Evolutionary conservation across 1,139 yeast genomes (phyloP), one percentile per base, ranked within the genome.

Genomic region (Scheffersomyces quercinus): DNA sequence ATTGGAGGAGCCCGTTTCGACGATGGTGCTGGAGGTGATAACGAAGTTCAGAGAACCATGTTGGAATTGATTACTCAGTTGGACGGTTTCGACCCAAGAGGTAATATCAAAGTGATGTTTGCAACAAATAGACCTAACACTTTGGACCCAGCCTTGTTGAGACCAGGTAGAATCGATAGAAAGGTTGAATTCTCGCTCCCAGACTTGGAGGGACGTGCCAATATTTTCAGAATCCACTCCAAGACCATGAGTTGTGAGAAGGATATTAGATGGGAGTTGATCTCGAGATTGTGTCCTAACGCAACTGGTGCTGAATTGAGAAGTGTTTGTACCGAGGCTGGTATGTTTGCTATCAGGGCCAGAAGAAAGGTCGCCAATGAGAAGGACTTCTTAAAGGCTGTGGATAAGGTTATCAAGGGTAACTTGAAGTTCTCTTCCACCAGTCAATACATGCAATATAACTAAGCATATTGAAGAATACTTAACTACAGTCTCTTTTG

Each of bases 1-100:
- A 89, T 93, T 68, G 99, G 99, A 52, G 98, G 98, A 28, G 98
- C 98, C 7, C 84, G 99, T 67, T 93, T 93, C 64, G 99, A 93
- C 65, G 99, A 93, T 65, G 98, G 98, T 56, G 99, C 98, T 14
- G 99, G 99, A 56, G 99, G 99, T 58, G 99, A 93, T 68, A 93
- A 91, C 64, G 99, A 93, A 73, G 99, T 93, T 44, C 99, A 93
- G 70, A 82, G 99, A 75, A 93, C 99, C 44, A 93, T 93, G 99
- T 81, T 93, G 81, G 99, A 93, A 68, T 81, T 93, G 59, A 91
- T 93, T 62, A 90, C 98, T 35, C 99, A 93, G 67, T 77, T 93
- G 59, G 99, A 93, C 68, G 99, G 99, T 45, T 93, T 93, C 66
- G 99, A 93, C 61, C 96, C 99, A 48, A 85, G 98, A 69, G 98